Percentiles rank a stretch among this genome's conserved stretches.
phyloP scores from a whole-genome alignment of 495 filamentous ascomycete species.

The Hypoxylon intermedium region DNA sequence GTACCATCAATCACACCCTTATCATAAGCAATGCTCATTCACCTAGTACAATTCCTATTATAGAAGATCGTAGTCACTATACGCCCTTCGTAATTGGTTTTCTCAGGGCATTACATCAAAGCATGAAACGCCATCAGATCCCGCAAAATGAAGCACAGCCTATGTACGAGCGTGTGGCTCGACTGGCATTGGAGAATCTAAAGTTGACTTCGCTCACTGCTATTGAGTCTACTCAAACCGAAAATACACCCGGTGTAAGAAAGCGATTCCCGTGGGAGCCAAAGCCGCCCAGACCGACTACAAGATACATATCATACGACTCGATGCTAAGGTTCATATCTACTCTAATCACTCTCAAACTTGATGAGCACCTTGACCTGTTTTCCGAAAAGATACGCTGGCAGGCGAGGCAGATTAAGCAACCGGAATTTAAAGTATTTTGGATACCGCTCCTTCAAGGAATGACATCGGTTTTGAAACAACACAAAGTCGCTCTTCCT shows the following conservation, averaged over 20 bases:
- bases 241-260: no score
- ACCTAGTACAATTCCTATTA: slow-evolving; percentile 2
- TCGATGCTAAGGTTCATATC: slow-evolving; percentile 5
- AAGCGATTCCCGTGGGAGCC: no score
- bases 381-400: slow-evolving; percentile 19
- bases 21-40: not conserved
- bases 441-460: slow-evolving; percentile 37
- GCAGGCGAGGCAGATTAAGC: slow-evolving; percentile 9
- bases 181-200: not conserved
- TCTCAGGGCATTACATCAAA: not conserved
- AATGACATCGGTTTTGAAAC: slow-evolving; percentile 22
- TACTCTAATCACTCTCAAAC: not conserved
- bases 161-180: slow-evolving; percentile 14
- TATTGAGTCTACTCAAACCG: not conserved
- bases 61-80: not conserved
- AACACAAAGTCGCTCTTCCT: slow-evolving; percentile 8
- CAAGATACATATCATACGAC: not conserved
- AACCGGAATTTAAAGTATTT: slow-evolving; percentile 13
- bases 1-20: not conserved
- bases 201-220: not conserved
- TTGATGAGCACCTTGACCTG: slow-evolving; percentile 4
- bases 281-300: not conserved
- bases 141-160: not conserved
- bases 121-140: not conserved
- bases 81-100: slow-evolving; percentile 8